Evolutionary conservation across 163 green algal species (phyloP).

Genomic region (Chlorella variabilis): DNA sequence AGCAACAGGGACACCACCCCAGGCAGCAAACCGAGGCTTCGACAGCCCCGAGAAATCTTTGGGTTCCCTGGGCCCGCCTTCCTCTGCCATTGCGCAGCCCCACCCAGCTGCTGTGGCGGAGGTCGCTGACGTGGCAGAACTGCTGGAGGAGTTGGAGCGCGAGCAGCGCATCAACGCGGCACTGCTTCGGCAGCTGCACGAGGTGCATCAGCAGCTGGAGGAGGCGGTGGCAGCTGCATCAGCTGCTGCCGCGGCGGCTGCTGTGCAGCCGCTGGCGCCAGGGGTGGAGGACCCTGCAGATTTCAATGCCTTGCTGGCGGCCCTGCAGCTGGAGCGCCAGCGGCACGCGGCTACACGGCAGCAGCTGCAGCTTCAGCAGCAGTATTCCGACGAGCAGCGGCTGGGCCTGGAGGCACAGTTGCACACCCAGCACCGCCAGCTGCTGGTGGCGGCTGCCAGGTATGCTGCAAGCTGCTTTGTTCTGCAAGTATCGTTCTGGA

Average conservation of each 20-base stretch:
- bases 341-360: not conserved
- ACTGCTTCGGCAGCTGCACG: slow-evolving; percentile 38
- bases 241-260: slow-evolving; percentile 7
- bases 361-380: slow-evolving; percentile 13
- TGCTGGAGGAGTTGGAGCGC: slow-evolving; percentile 20
- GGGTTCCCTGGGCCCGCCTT: too few species aligned
- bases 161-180: slow-evolving; percentile 25
- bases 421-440: slow-evolving; percentile 23
- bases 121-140: not conserved
- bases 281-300: slow-evolving; percentile 3
- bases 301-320: slow-evolving; percentile 27
- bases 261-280: not conserved
- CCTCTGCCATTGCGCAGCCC: too few species aligned
- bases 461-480: not conserved
- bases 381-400: slow-evolving; percentile 13
- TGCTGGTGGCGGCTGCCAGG: slow-evolving; percentile 5
- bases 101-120: too few species aligned
- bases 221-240: slow-evolving; percentile 6
- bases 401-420: slow-evolving; percentile 35
- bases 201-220: slow-evolving; percentile 30
- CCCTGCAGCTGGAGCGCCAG: slow-evolving; percentile 35
- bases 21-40: too few species aligned
- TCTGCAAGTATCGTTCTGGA: not conserved
- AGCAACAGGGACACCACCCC: too few species aligned
- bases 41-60: too few species aligned